phyloP scores from a whole-genome alignment of 169 alveolate species.

The Cryptosporidium meleagridis region DNA sequence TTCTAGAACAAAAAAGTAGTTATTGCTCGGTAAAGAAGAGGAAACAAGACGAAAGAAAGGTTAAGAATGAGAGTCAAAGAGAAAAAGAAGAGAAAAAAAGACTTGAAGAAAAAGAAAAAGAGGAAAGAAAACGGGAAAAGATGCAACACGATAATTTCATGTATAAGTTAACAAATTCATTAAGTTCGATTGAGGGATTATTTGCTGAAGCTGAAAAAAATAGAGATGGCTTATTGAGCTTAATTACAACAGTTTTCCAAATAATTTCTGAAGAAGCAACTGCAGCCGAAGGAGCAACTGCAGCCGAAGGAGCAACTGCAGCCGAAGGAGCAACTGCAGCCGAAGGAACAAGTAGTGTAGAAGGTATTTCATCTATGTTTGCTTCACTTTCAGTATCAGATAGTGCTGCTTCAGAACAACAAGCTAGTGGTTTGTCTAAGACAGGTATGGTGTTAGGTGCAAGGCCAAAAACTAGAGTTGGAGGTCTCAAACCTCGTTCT shows the following conservation, averaged over 20 bases:
- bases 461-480: neutral
- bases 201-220: neutral
- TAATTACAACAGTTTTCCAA: neutral
- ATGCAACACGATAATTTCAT: neutral
- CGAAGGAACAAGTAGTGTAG: neutral
- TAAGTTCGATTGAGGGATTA: neutral
- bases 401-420: too few species aligned
- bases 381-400: too few species aligned
- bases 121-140: neutral
- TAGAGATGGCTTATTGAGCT: neutral
- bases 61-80: neutral
- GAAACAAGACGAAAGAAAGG: neutral
- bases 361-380: too few species aligned
- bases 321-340: too few species aligned
- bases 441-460: neutral
- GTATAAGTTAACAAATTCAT: neutral
- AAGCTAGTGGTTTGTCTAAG: neutral
- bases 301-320: neutral
- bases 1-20: neutral
- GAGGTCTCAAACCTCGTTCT: too few species aligned
- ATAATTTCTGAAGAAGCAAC: neutral
- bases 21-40: neutral
- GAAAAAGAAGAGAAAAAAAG: neutral
- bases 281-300: neutral
- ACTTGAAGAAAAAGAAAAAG: neutral